Conservation (phyloP, 140 eudicot genomes). For the Bidens hawaiensis region DNA sequence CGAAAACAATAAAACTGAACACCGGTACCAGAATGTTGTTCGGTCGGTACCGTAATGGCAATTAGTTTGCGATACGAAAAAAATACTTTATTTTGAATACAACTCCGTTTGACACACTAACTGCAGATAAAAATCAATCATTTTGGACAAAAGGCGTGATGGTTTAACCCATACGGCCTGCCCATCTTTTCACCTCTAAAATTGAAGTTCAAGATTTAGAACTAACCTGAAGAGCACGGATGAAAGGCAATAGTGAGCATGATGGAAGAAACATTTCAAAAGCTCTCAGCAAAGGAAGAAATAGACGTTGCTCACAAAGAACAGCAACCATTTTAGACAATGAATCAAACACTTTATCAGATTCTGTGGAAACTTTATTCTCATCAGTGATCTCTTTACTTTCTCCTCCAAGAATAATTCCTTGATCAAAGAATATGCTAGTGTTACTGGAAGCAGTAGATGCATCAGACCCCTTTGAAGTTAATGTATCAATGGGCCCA, state of each 20-base stretch:
- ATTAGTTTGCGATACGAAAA: too few species aligned
- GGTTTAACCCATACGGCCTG: neutral
- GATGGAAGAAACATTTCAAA: constrained; percentile 96
- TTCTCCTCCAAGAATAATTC: constrained; percentile 41
- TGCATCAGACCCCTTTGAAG: constrained; percentile 34
- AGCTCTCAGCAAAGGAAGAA: constrained; percentile 88
- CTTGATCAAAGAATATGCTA: constrained; percentile 37
- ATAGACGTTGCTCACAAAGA: constrained; percentile 80
- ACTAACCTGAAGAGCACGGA: constrained; percentile 96
- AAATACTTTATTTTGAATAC: too few species aligned
- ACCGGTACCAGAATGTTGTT: too few species aligned
- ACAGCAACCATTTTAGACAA: constrained; percentile 82
- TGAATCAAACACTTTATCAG: constrained; percentile 49
- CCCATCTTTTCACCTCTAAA: neutral
- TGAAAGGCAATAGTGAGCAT: constrained; percentile 80
- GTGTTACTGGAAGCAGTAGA: constrained; percentile 39
- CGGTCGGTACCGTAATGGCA: too few species aligned
- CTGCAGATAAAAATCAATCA: neutral
- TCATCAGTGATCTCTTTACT: constrained; percentile 30
- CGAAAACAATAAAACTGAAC: too few species aligned
- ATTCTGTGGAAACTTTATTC: constrained; percentile 31
- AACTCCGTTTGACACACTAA: neutral
- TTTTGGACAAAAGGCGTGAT: neutral
- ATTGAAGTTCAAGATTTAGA: constrained; percentile 2
- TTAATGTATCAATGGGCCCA: constrained; percentile 27